Conservation (phyloP, 1,139 yeast species). For the Suhomyces kunorum region DNA sequence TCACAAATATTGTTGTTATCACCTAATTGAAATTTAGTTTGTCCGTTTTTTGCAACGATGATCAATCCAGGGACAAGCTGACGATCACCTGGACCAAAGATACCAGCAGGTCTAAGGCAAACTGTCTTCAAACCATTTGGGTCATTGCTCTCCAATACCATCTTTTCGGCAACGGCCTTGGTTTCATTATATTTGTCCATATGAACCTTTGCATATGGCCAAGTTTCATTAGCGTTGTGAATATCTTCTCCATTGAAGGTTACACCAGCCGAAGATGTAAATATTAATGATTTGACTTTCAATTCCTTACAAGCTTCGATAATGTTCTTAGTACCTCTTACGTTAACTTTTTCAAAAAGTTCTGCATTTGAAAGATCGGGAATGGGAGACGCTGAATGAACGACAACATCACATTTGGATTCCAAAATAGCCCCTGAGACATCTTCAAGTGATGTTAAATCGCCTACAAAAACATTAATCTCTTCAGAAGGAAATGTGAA, state of each 20-base stretch:
- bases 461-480: conserved; percentile 74
- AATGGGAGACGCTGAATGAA: conserved; percentile 95
- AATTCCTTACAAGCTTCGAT: conserved; percentile 61
- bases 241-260: conserved; percentile 92
- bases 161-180: conserved; percentile 86
- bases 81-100: conserved; percentile 98
- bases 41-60: conserved; percentile 79
- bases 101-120: conserved; percentile 95
- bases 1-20: conserved; percentile 92
- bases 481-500: conserved; percentile 67
- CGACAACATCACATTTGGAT: conserved; percentile 72
- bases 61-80: conserved; percentile 94
- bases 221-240: conserved; percentile 86
- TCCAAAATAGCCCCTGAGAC: conserved; percentile 61
- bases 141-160: conserved; percentile 72
- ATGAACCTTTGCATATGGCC: conserved; percentile 89
- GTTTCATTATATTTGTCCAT: conserved; percentile 98
- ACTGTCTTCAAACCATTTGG: conserved; percentile 65
- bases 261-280: conserved; percentile 97
- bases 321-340: conserved; percentile 80
- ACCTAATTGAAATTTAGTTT: conserved; percentile 90
- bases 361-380: conserved; percentile 47
- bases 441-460: conserved; percentile 73
- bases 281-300: conserved; percentile 69
- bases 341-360: conserved; percentile 86